Evolutionary conservation across 2,329 filamentous ascomycete genomes (phyloP).

Genomic region (Fusarium begoniae): DNA sequence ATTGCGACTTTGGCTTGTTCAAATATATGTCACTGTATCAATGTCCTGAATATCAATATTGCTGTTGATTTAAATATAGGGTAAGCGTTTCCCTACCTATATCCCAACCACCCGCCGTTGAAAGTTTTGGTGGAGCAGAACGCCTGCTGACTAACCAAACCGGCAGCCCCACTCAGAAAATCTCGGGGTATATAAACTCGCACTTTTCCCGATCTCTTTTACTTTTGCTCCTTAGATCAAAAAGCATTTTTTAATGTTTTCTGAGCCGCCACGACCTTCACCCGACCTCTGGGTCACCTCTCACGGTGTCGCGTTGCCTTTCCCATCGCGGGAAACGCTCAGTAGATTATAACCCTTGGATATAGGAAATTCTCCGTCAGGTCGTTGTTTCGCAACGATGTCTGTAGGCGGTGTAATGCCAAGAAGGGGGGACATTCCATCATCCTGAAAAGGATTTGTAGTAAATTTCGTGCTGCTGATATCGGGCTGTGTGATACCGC

Average conservation of each 20-base stretch:
- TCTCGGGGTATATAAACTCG: slow-evolving; percentile 37
- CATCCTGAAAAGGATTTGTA: slow-evolving; percentile 35
- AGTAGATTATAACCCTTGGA: slow-evolving; percentile 68
- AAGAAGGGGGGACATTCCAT: slow-evolving; percentile 67
- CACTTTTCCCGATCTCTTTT: slow-evolving; percentile 43
- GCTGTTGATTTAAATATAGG: background rate
- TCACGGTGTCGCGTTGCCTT: slow-evolving; percentile 72
- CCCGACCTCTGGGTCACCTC: slow-evolving; percentile 45
- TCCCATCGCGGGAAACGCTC: slow-evolving; percentile 60
- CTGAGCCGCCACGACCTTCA: slow-evolving; percentile 73
- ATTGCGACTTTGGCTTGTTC: background rate
- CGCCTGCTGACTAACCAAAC: slow-evolving; percentile 29
- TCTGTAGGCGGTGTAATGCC: slow-evolving; percentile 64
- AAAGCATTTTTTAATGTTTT: slow-evolving; percentile 56
- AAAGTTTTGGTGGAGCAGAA: background rate
- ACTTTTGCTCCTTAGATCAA: slow-evolving; percentile 64
- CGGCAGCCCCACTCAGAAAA: slow-evolving; percentile 32
- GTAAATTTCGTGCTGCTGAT: background rate
- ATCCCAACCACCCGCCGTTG: background rate
- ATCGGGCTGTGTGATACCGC: background rate
- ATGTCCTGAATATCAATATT: background rate
- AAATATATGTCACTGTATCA: background rate
- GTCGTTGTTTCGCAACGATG: slow-evolving; percentile 48
- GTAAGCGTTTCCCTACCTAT: background rate
- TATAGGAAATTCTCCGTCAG: slow-evolving; percentile 70